Conservation (phyloP, 306 rosid species). For the Chamaecrista fasciculata region DNA sequence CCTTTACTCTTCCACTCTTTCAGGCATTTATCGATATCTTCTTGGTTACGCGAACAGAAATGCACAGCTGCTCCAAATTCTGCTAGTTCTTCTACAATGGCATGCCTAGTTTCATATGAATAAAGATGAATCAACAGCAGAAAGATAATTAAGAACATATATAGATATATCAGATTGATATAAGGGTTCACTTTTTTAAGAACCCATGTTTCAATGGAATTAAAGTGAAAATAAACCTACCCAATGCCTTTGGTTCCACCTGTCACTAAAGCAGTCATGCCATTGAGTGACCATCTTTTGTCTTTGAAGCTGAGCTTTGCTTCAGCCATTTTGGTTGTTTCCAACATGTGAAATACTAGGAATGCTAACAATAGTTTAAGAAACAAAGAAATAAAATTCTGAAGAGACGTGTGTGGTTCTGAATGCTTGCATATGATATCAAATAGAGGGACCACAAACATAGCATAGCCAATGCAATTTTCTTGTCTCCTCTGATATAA, state of each 20-base stretch:
- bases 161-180: no score
- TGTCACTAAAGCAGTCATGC: conserved; percentile 20
- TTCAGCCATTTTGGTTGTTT: background rate
- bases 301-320: background rate
- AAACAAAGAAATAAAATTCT: no score
- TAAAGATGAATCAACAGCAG: background rate
- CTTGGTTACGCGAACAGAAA: conserved; percentile 35
- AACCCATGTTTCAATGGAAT: background rate
- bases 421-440: no score
- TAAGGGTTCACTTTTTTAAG: no score
- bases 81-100: conserved; percentile 43
- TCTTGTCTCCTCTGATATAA: no score
- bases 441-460: no score
- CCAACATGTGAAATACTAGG: background rate
- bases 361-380: background rate
- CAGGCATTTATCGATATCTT: conserved; percentile 29
- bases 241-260: conserved; percentile 24
- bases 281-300: conserved; percentile 7
- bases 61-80: conserved; percentile 43
- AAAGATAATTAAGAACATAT: no score
- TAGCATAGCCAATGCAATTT: no score
- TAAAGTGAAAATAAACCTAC: background rate
- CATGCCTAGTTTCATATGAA: conserved; percentile 27
- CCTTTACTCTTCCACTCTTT: conserved; percentile 39
- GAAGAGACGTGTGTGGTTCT: no score